phyloP scores from a whole-genome alignment of 1,139 yeast genomes.

The Hyphopichia pseudoburtonii region DNA sequence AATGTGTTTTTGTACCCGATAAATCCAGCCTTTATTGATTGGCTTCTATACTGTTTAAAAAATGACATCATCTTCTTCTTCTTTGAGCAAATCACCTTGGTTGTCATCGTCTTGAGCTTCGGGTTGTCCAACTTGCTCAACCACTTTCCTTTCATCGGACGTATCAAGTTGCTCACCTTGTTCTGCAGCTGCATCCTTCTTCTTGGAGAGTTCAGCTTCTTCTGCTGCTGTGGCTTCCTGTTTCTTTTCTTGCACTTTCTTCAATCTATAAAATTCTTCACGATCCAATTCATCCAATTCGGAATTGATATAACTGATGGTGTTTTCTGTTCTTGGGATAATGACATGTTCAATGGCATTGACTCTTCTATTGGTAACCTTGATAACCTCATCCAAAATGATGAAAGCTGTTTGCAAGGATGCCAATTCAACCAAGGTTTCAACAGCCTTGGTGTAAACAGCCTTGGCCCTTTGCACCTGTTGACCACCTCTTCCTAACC shows the following conservation, averaged over 20 bases:
- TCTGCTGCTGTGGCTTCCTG: constrained; percentile 70
- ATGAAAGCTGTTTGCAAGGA: constrained; percentile 94
- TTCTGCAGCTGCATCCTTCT: constrained; percentile 12
- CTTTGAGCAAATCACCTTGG: background rate
- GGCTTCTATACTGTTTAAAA: too few species aligned
- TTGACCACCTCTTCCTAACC: constrained; percentile 97
- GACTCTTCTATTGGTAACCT: constrained; percentile 96
- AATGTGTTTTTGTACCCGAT: too few species aligned
- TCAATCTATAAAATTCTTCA: constrained; percentile 94
- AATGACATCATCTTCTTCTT: constrained; percentile 3
- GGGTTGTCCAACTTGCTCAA: constrained; percentile 1
- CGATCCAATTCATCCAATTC: constrained; percentile 97
- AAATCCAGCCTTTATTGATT: too few species aligned
- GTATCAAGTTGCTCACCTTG: constrained; percentile 5
- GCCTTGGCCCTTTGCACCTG: constrained; percentile 93
- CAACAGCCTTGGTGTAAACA: constrained; percentile 93
- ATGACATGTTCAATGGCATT: constrained; percentile 98
- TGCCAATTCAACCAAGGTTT: constrained; percentile 92
- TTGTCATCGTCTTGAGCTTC: background rate
- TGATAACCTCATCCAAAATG: constrained; percentile 94
- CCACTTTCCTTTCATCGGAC: background rate
- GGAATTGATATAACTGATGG: constrained; percentile 87
- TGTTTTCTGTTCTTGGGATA: constrained; percentile 95
- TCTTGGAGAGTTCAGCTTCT: constrained; percentile 50
- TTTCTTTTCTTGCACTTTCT: constrained; percentile 96